Evolutionary conservation across 208 protist species (phyloP), one percentile per base, ranked within the genome.

Genomic region (Leptomonas pyrrhocoris): DNA sequence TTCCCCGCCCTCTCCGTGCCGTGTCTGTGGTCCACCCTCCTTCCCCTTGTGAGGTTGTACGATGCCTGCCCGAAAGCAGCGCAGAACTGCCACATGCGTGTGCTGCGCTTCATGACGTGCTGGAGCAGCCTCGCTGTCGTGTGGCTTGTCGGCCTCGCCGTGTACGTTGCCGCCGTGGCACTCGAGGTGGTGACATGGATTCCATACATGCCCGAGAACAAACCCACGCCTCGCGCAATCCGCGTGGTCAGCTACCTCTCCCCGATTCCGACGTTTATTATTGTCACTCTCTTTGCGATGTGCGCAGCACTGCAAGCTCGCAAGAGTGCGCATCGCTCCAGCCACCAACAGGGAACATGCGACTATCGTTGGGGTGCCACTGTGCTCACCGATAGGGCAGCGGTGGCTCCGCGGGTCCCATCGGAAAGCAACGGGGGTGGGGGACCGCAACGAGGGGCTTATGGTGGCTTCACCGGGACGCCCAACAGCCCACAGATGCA

Each of bases 1-100:
- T 55, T 79, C 12, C 85, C 79, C 19, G 72, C 68, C 19, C 75
- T 91, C 53, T 36, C 51, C 19, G 62, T 69, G 27, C 85, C 85
- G 18, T 57, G 72, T 30, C 51, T 86, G 0, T 83, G 70, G 64
- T 46, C 63, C 18, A 63, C 71, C 16, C 68, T 88, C 42, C 6
- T 59, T n/a, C 57, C 55, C 0, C 45, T 80, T 7, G 48, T 45
- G 16, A 57, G 57, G 1, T 71, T 58, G 25, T 76, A 79, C 31
- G 23, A 66, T 19, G 16, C 34, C 15, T 56, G 51, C 53, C 27
- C 57, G 12, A n/a, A 43, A 21, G 50, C 54, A 7, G 27, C 30
- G 21, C 21, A 46, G 0, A 38, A 4, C 34, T 53, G 77, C 31
- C 68, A 82, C 58, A 18, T 64, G 11, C 65, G 64, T 2, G 18